Conservation (phyloP, 2,329 filamentous ascomycete species). For the Aspergillus neoniger region DNA sequence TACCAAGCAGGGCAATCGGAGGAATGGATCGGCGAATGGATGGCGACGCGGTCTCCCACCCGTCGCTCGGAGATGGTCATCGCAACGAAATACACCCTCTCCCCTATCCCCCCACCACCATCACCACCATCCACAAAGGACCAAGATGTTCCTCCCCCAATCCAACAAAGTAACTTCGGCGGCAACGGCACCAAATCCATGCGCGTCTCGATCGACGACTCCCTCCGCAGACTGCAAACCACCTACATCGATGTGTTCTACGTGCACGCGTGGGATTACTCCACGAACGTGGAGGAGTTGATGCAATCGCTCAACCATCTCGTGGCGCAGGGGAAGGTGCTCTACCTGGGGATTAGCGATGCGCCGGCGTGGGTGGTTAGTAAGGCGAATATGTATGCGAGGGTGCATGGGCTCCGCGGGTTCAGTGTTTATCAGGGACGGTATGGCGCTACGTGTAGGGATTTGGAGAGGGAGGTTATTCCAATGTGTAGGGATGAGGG, state of each 20-base stretch:
- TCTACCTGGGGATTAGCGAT: slow-evolving; percentile 69
- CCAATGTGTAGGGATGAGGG: slow-evolving; percentile 65
- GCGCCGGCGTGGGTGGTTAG: slow-evolving; percentile 65
- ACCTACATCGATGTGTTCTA: slow-evolving; percentile 42
- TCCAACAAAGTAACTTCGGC: slow-evolving; percentile 42
- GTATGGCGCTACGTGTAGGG: slow-evolving; percentile 62
- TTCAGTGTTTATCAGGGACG: slow-evolving; percentile 70
- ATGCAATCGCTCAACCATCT: slow-evolving; percentile 70
- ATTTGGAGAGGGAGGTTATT: slow-evolving; percentile 70
- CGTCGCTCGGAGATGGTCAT: slow-evolving; percentile 55
- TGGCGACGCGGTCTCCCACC: slow-evolving; percentile 35
- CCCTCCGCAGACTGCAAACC: slow-evolving; percentile 37
- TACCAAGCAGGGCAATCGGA: slow-evolving; percentile 53
- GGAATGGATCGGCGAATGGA: slow-evolving; percentile 55
- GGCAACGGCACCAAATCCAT: slow-evolving; percentile 40
- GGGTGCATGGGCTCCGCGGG: slow-evolving; percentile 66
- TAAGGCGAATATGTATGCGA: slow-evolving; percentile 60
- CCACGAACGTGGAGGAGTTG: slow-evolving; percentile 64
- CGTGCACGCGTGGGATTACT: slow-evolving; percentile 61
- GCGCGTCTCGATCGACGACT: slow-evolving; percentile 28
- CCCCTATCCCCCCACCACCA: slow-evolving; percentile 32
- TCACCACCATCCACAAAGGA: too few species aligned
- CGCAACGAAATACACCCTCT: slow-evolving; percentile 55
- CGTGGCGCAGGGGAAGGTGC: slow-evolving; percentile 62
- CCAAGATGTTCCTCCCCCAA: background rate